Conservation (phyloP, 176 grass and related monocot species). For the Pharus latifolius region DNA sequence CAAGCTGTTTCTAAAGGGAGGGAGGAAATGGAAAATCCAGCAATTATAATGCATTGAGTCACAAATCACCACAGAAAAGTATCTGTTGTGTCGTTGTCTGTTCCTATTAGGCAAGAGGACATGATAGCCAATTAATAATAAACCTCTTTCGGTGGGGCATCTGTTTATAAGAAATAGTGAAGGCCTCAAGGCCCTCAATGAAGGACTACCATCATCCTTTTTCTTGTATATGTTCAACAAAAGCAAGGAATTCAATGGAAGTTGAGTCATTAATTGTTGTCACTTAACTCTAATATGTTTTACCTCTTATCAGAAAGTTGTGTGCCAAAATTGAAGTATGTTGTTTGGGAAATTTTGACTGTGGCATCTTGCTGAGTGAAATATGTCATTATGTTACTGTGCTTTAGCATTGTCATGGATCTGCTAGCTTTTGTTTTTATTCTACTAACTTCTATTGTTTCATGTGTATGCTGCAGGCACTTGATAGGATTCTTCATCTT, state of each 20-base stretch:
- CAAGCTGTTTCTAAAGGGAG: too few species aligned
- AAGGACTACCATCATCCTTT: background rate
- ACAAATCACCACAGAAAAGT: background rate
- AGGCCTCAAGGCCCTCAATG: too few species aligned
- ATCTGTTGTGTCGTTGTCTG: background rate
- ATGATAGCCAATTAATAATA: conserved; percentile 14
- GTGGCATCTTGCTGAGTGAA: background rate
- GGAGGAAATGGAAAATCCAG: too few species aligned
- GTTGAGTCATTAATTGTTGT: background rate
- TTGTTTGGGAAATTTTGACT: background rate
- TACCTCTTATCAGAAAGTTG: background rate
- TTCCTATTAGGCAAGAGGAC: background rate
- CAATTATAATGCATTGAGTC: background rate
- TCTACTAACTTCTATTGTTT: conserved; percentile 11
- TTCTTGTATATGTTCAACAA: background rate
- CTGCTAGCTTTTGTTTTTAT: background rate
- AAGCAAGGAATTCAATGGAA: background rate
- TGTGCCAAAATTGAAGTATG: background rate
- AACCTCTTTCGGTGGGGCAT: background rate
- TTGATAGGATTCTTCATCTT: conserved; percentile 96
- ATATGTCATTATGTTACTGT: background rate
- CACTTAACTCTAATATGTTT: background rate
- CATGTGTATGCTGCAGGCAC: conserved; percentile 42
- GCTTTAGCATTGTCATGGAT: background rate
- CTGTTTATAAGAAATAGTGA: background rate